Base-by-base conservation (phyloP, 176 grass and related monocot genomes). In the Areca catechu region DNA sequence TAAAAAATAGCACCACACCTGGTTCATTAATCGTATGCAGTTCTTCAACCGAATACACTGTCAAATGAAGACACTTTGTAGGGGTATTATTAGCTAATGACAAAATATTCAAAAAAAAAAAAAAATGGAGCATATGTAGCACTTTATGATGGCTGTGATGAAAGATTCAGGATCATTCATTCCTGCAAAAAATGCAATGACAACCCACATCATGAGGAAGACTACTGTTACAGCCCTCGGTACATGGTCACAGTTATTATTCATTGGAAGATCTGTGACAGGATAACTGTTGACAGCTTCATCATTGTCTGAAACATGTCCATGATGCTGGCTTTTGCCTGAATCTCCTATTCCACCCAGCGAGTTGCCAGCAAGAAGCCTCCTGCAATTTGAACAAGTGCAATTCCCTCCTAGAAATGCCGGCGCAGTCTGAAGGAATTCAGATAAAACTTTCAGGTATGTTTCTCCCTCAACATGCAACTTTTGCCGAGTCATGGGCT, bases 141-240 rank as follows among this genome's bases (percentile, higher is more conserved):
- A 14, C 9, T 43, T 43, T 43, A 43, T 43, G 34, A 43, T 43
- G 34, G 34, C 34, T 43, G 54, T 25, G 69, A 28, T 9, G 50
- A 60, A 18, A 81, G 73, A 62, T 60, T 66, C 17, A 4, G 84
- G 73, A 48, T 98, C 87, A 24, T 88, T 75, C 83, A 98, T 85
- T 65, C 87, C 93, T 27, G 79, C 73, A 19, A 92, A 69, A 63
- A 92, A 80, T 14, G 81, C 78, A 28, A 98, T 24, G 28, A 80
- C 63, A 29, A 98, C 58, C 73, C 93, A 98, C 48, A 89, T 6
- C 87, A 92, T 89, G 50, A 98, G 78, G n/a, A 98, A 60, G 20
- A 74, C 70, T 20, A 92, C 56, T 22, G 92, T 70, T 0, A 80
- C 66, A n/a, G 84, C 60, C 54, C 84, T 85, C 66, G 89, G 69